Evolutionary conservation across 2,329 filamentous ascomycete species (phyloP), one percentile per base, ranked within the genome.

Genomic region (Huntiella moniliformis): DNA sequence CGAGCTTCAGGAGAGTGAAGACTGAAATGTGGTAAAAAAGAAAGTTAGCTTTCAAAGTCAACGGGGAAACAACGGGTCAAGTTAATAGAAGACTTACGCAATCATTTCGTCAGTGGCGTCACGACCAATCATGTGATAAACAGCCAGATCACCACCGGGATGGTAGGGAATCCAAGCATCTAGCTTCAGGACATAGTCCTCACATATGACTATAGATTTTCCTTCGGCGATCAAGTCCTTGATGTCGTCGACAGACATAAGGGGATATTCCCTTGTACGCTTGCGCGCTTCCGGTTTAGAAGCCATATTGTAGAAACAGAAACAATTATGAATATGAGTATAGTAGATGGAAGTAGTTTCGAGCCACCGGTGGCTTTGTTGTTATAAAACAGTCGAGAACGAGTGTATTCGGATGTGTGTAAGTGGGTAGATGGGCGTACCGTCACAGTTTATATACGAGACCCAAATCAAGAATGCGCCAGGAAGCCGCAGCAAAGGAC

Each of bases 71-170:
- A 35, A 18, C 3, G 34, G 15, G 18, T 12, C 28, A 11, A n/a
- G 11, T 11, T 34, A 12, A 6, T 5, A 10, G 16, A 16, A 43
- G 39, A 67, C 79, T 43, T 71, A 95, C 84, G 79, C 83, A 60
- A 80, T 84, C 51, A 96, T 79, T 63, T 96, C 91, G 60, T 95
- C 87, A 8, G 88, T 95, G 43, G 85, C 88, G 73, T 94, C 86
- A 62, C 81, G 76, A 51, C 86, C 86, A 50, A 96, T 74, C 85
- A 95, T 91, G 58, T 98, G 91, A 58, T 76, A 67, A 52, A 98
- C 92, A 46, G 88, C 74, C 63, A 86, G 91, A 55, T 88, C 79
- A 54, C 91, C 91, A 48, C 91, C 91, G 10, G 91, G 91, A 56
- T 96, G 91, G 57, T 82, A 95, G 45, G 75, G 75, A 44, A 92